Base-by-base conservation (phyloP, 176 grass and related monocot genomes). In the Avena sativa region DNA sequence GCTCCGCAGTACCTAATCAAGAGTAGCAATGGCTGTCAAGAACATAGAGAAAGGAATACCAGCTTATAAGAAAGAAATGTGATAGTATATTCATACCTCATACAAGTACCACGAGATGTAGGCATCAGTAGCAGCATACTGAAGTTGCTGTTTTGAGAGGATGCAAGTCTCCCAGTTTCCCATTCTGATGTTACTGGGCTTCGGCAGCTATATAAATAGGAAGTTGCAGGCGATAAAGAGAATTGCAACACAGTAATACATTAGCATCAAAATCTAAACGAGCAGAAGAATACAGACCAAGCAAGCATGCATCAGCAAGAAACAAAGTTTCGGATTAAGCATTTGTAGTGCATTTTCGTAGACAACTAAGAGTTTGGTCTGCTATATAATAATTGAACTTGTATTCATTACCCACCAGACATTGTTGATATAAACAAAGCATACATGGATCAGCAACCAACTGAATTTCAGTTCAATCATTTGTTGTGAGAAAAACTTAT, bases 121-220 rank as follows among this genome's bases (percentile, higher is more conserved):
- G 15, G 97, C 97, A 93, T 99, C 97, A 78, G 94, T 99, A 49
- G 97, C 97, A 83, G 92, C 97, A 90, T 99, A 99, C 44, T 90
- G 88, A 32, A 99, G 85, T 89, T 96, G 89, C 53, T 90, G 66
- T 77, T 83, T 96, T 66, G 90, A 89, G 78, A 96, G 90, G 80
- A 87, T 38, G 65, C n/a, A 26, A 79, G 90, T 56, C 89, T 99
- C 97, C 94, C 97, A 99, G 69, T 99, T 99, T 87, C 94, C 94
- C 90, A 99, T 84, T 85, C 90, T 93, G 87, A 94, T 94, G 84
- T 92, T 99, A 26, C 76, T 90, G 8, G 94, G 97, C 79, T 96
- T 99, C 13, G 84, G 85, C 55, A 99, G 83, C 97, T 99, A 62
- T 99, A 62, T 47, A 84, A 9, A 89, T 61, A 60, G 85, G 70